Conservation (phyloP, 2,329 filamentous ascomycete species). For the Hymenoscyphus occultus region DNA sequence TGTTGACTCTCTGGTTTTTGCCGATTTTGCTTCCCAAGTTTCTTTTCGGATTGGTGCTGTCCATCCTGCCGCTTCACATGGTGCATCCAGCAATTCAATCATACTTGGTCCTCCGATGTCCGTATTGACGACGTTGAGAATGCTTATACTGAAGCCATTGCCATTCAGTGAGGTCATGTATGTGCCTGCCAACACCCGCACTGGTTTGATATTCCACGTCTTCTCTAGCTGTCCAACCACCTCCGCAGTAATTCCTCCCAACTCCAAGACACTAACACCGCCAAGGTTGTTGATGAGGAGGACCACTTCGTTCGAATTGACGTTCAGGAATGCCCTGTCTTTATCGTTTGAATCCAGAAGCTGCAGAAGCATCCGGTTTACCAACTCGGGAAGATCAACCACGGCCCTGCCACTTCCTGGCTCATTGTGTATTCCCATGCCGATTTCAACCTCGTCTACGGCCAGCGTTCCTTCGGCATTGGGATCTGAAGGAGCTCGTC, state of each 20-base stretch:
- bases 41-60: constrained; percentile 54
- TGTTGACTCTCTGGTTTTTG: constrained; percentile 32
- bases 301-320: constrained; percentile 59
- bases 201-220: constrained; percentile 58
- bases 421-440: constrained; percentile 73
- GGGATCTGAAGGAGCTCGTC: constrained; percentile 55
- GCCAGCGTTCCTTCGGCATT: constrained; percentile 55
- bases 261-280: constrained; percentile 63
- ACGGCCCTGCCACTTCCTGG: constrained; percentile 51
- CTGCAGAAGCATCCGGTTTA: constrained; percentile 62
- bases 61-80: constrained; percentile 67
- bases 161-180: constrained; percentile 73
- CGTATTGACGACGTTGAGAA: constrained; percentile 61
- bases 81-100: constrained; percentile 64
- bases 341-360: constrained; percentile 59
- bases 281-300: constrained; percentile 69
- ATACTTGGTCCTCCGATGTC: constrained; percentile 45
- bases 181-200: constrained; percentile 60
- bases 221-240: constrained; percentile 58
- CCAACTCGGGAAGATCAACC: constrained; percentile 47
- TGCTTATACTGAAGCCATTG: constrained; percentile 66
- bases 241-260: constrained; percentile 66
- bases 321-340: constrained; percentile 60
- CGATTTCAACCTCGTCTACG: constrained; percentile 58
- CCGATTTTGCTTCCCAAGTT: constrained; percentile 54